Conservation (phyloP, 768 basidiomycete species). For the Clitopilus hobsonii region DNA sequence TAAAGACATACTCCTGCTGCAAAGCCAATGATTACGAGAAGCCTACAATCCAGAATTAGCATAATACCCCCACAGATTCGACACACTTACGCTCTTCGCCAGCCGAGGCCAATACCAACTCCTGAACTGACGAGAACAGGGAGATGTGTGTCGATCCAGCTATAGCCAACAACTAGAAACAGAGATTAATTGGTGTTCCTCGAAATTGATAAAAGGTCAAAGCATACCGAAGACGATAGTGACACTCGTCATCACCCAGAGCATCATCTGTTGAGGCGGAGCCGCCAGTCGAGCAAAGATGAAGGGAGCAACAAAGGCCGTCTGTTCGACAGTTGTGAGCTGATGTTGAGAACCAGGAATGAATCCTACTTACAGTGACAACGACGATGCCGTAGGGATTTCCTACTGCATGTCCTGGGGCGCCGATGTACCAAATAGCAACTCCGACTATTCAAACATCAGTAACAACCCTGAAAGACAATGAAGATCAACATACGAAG, state of each 20-base stretch:
- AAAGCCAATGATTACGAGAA: slow-evolving; percentile 41
- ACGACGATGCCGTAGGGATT: slow-evolving; percentile 38
- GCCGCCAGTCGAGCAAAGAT: slow-evolving; percentile 28
- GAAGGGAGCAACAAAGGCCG: slow-evolving; percentile 29
- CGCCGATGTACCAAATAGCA: slow-evolving; percentile 40
- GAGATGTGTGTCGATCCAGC: slow-evolving; percentile 34
- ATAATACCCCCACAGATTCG: neutral
- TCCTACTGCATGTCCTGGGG: slow-evolving; percentile 26
- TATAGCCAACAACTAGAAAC: slow-evolving; percentile 32
- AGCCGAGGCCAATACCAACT: slow-evolving; percentile 31
- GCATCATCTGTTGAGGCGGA: slow-evolving; percentile 25
- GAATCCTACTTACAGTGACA: slow-evolving; percentile 28
- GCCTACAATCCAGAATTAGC: slow-evolving; percentile 14
- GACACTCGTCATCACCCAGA: slow-evolving; percentile 35
- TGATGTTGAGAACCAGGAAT: neutral
- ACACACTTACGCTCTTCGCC: slow-evolving; percentile 35
- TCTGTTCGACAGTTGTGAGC: slow-evolving; percentile 15
- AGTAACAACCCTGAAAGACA: neutral
- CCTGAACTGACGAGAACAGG: slow-evolving; percentile 24
- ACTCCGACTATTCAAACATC: slow-evolving; percentile 24
- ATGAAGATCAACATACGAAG: slow-evolving; percentile 19
- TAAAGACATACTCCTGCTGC: slow-evolving; percentile 32
- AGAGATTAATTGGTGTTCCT: neutral
- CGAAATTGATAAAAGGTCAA: neutral
- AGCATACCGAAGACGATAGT: slow-evolving; percentile 32